Evolutionary conservation across 2,329 filamentous ascomycete species (phyloP).

Genomic region (Paracoccidioides brasiliensis): DNA sequence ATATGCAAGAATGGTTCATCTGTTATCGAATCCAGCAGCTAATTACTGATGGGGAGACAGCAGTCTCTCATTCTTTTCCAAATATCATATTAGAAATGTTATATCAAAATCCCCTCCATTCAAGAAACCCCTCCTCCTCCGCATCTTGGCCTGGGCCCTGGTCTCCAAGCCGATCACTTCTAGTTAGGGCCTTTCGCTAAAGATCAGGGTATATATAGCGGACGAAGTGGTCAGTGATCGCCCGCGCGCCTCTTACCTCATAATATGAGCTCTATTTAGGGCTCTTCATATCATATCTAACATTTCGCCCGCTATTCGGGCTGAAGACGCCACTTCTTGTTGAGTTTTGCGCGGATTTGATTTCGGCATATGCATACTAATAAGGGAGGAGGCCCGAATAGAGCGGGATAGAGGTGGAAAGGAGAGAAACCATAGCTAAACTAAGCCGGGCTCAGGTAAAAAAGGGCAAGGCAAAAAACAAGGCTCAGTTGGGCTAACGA

Average conservation of each 20-base stretch:
- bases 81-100: not conserved
- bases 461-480: not conserved
- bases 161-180: too few species aligned
- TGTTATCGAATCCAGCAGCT: too few species aligned
- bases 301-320: not conserved
- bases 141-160: too few species aligned
- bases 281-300: not conserved
- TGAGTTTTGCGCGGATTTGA: not conserved
- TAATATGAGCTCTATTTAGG: not conserved
- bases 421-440: not conserved
- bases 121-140: not conserved
- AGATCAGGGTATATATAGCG: not conserved
- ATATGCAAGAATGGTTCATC: too few species aligned
- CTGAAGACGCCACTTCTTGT: not conserved
- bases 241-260: not conserved
- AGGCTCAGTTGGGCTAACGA: not conserved
- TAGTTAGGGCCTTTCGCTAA: too few species aligned
- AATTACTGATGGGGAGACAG: too few species aligned
- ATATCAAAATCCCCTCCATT: not conserved
- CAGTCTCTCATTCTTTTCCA: too few species aligned
- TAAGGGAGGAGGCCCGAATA: not conserved
- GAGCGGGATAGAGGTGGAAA: not conserved
- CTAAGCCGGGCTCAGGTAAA: not conserved
- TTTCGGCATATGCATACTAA: not conserved
- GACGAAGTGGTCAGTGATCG: not conserved